Percentiles rank a stretch among this genome's conserved stretches.
Evolutionary conservation across 805 yeast genomes (phyloP).

Genomic region (Diddensiella santjacobensis): DNA sequence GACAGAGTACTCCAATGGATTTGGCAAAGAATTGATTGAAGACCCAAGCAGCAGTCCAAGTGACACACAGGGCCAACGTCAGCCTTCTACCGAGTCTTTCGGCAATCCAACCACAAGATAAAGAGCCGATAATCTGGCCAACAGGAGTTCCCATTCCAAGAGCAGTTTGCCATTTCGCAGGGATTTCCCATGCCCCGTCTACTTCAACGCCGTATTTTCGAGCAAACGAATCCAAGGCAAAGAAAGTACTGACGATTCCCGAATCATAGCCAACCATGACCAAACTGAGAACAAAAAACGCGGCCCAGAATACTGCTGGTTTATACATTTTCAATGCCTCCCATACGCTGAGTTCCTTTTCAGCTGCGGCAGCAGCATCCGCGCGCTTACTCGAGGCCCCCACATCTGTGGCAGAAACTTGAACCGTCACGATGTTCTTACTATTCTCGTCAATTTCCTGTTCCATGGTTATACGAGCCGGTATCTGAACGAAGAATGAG

Average conservation of each 20-base stretch:
- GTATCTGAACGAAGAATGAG: too few relatives aligned
- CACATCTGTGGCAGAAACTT: background rate
- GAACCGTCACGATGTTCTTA: background rate
- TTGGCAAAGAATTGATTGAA: conserved; percentile 46
- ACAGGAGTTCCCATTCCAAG: conserved; percentile 24
- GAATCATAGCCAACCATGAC: conserved; percentile 48
- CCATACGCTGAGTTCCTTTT: conserved; percentile 28
- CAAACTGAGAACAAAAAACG: conserved; percentile 21
- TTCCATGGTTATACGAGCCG: too few relatives aligned
- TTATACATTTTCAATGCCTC: conserved; percentile 7
- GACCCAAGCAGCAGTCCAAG: conserved; percentile 36
- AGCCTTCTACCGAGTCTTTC: conserved; percentile 44
- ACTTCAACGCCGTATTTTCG: conserved; percentile 41
- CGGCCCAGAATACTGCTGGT: conserved; percentile 6
- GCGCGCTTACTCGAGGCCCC: background rate
- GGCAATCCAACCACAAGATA: conserved; percentile 40
- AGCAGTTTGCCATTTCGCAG: conserved; percentile 35
- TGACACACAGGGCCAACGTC: conserved; percentile 37
- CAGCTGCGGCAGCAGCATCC: conserved; percentile 22
- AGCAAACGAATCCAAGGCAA: conserved; percentile 42
- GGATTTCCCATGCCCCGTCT: conserved; percentile 2
- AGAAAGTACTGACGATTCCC: conserved; percentile 39
- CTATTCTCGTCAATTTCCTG: too few relatives aligned
- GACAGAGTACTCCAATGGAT: conserved; percentile 34
- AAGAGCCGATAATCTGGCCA: conserved; percentile 45